Percentiles rank a stretch among this genome's conserved stretches.
phyloP scores from a whole-genome alignment of 1,139 yeast genomes.

The Geotrichum europaeum region DNA sequence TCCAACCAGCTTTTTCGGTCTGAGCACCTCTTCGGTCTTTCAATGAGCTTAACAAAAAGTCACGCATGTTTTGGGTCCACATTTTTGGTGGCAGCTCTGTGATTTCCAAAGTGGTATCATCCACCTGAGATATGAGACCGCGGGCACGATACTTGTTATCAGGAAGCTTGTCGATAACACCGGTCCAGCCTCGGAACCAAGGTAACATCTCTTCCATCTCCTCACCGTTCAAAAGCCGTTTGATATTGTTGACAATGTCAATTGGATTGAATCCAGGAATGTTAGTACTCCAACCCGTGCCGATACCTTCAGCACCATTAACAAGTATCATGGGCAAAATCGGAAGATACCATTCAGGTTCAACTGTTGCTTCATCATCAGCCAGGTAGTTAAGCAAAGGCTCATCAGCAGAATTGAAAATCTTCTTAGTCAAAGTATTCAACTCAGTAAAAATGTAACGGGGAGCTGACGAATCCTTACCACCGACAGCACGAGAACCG shows the following conservation, averaged over 20 bases:
- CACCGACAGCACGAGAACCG: slow-evolving; percentile 96
- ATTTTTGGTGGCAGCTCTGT: slow-evolving; percentile 89
- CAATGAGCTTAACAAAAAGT: slow-evolving; percentile 67
- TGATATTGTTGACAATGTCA: slow-evolving; percentile 72
- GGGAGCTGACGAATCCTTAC: slow-evolving; percentile 97
- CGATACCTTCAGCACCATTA: slow-evolving; percentile 97
- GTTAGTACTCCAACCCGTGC: slow-evolving; percentile 97
- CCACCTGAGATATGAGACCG: slow-evolving; percentile 78
- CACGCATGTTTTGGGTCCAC: slow-evolving; percentile 91
- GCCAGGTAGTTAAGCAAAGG: slow-evolving; percentile 73
- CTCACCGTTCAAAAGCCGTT: slow-evolving; percentile 67
- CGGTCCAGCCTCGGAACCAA: slow-evolving; percentile 97
- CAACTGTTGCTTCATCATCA: slow-evolving; percentile 91
- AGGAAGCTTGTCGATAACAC: slow-evolving; percentile 55
- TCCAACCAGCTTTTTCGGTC: slow-evolving; percentile 60
- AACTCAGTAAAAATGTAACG: slow-evolving; percentile 93
- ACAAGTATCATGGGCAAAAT: slow-evolving; percentile 87
- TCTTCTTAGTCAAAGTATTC: slow-evolving; percentile 63
- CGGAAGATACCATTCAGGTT: slow-evolving; percentile 95
- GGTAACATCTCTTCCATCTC: slow-evolving; percentile 73
- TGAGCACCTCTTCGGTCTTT: slow-evolving; percentile 29
- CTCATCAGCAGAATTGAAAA: slow-evolving; percentile 77
- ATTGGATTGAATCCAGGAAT: slow-evolving; percentile 86
- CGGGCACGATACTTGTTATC: slow-evolving; percentile 64
- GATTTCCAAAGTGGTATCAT: slow-evolving; percentile 74